A percentile compares a stretch with the other conserved stretches of the same genome.
phyloP scores from a whole-genome alignment of 208 protist genomes.

The Leishmania aethiopica region DNA sequence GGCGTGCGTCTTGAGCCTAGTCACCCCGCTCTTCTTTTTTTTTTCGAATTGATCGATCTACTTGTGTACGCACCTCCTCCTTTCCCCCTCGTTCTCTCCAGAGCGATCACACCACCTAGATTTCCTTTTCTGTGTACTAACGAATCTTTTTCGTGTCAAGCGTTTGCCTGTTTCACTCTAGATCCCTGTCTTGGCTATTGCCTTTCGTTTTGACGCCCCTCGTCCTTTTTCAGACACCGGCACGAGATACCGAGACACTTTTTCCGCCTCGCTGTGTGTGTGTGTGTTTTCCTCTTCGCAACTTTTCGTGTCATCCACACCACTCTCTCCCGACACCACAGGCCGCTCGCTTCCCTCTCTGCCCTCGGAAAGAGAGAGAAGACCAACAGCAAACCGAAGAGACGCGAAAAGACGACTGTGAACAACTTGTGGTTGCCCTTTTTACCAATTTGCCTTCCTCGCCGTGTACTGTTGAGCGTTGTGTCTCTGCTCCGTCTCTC shows the following conservation, averaged over 20 bases:
- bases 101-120: background rate
- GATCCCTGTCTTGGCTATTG: background rate
- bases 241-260: background rate
- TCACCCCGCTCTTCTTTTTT: background rate
- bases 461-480: background rate
- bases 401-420: background rate
- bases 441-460: background rate
- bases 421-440: background rate
- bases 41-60: background rate
- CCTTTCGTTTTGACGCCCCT: background rate
- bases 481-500: background rate
- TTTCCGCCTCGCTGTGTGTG: background rate
- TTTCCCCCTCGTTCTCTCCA: background rate
- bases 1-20: background rate
- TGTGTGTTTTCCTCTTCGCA: background rate
- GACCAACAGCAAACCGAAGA: background rate
- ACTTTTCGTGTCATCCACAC: background rate
- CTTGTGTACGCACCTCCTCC: background rate
- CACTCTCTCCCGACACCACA: background rate
- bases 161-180: background rate
- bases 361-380: background rate
- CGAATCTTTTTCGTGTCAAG: background rate
- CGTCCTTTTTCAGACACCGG: background rate
- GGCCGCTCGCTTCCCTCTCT: background rate
- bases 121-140: background rate